Conservation (phyloP, 1,139 yeast genomes). For the Yamadazyma mexicana region DNA sequence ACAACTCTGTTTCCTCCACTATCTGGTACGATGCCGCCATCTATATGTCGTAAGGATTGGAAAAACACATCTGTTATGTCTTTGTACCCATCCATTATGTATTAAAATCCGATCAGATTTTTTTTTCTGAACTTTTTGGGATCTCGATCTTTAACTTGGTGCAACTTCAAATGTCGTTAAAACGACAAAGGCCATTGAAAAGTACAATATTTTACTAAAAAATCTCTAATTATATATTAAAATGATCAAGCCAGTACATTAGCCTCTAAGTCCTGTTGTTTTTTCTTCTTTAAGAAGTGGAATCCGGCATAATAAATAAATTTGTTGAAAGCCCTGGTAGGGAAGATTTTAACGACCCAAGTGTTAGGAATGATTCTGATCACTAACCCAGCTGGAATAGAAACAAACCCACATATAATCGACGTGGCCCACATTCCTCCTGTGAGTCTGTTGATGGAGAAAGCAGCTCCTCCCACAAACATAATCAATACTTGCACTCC, state of each 20-base stretch:
- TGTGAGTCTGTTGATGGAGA: conserved; percentile 75
- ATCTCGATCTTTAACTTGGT: neutral
- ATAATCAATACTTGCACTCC: conserved; percentile 85
- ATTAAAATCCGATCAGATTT: no score
- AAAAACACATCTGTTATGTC: conserved; percentile 49
- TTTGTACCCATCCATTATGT: conserved; percentile 22
- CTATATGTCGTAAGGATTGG: conserved; percentile 27
- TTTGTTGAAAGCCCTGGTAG: conserved; percentile 53
- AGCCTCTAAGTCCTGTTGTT: conserved; percentile 27
- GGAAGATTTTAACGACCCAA: conserved; percentile 71
- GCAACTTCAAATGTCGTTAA: no score
- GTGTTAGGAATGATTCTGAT: conserved; percentile 82
- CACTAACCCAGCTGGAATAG: conserved; percentile 76
- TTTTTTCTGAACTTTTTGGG: neutral
- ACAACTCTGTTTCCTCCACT: conserved; percentile 37
- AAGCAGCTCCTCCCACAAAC: conserved; percentile 98
- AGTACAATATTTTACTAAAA: no score
- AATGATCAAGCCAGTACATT: conserved; percentile 6
- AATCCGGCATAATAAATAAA: conserved; percentile 50
- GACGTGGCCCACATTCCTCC: conserved; percentile 91
- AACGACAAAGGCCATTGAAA: no score
- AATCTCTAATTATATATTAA: neutral
- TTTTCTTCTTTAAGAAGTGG: conserved; percentile 39
- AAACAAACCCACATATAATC: conserved; percentile 74
- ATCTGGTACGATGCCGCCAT: conserved; percentile 17